A percentile compares a stretch with the other conserved stretches of the same genome.
These are phyloP conservation scores for Colletotrichum shisoi DNA, from an alignment of 2,329 filamentous ascomycete genomes.

Conservation along the genomic window DNA sequence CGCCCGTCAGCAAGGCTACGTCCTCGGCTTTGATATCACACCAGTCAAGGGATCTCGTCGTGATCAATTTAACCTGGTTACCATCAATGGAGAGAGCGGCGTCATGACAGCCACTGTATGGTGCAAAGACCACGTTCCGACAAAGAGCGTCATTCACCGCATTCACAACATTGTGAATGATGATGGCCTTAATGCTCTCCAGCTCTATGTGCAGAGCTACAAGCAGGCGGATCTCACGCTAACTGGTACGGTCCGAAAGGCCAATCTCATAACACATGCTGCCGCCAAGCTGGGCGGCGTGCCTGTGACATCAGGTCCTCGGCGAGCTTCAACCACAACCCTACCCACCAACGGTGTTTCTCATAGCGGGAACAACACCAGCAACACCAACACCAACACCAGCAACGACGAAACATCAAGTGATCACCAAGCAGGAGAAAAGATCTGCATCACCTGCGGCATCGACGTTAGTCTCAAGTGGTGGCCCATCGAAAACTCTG, in stretches of 20 bases:
- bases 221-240: constrained; percentile 93
- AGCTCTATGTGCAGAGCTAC: constrained; percentile 86
- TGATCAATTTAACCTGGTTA: constrained; percentile 81
- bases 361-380: constrained; percentile 13
- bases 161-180: constrained; percentile 80
- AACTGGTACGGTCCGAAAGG: constrained; percentile 92
- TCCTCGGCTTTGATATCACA: constrained; percentile 87
- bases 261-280: constrained; percentile 75
- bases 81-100: constrained; percentile 80
- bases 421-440: constrained; percentile 54
- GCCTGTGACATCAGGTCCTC: constrained; percentile 51
- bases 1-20: constrained; percentile 82
- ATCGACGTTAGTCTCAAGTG: constrained; percentile 78
- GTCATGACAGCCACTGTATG: constrained; percentile 85
- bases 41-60: constrained; percentile 88
- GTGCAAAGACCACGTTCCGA: constrained; percentile 86
- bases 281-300: constrained; percentile 63
- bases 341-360: constrained; percentile 43
- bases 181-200: constrained; percentile 78
- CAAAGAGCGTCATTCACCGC: constrained; percentile 76
- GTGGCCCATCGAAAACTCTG: constrained; percentile 67
- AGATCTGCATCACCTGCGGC: constrained; percentile 69
- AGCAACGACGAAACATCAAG: constrained; percentile 13
- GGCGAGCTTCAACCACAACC: constrained; percentile 65
- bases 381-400: constrained; percentile 20